These are phyloP conservation scores for Orbilia ellipsospora DNA, from an alignment of 2,329 filamentous ascomycete species.

Conservation along the genomic window DNA sequence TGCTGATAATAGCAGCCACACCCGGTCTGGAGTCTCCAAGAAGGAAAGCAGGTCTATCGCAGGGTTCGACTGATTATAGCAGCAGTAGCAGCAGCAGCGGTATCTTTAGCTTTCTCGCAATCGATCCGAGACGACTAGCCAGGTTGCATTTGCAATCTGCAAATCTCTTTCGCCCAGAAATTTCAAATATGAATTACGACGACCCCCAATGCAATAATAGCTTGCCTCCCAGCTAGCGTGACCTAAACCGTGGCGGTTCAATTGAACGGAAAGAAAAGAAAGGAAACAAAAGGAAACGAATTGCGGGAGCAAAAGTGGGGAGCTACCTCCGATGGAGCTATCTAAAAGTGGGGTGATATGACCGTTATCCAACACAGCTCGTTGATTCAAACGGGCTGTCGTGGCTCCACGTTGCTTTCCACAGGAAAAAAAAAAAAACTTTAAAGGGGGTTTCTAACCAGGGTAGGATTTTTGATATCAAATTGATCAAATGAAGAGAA, in stretches of 20 bases:
- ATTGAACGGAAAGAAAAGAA: conserved; percentile 12
- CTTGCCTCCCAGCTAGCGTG: conserved; percentile 16
- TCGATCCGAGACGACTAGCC: no score
- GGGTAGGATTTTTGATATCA: no score
- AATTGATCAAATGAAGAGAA: no score
- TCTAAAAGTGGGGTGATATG: conserved; percentile 48
- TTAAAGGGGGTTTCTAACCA: not conserved
- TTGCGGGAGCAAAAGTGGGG: conserved; percentile 45
- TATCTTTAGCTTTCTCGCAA: not conserved
- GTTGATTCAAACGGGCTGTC: not conserved
- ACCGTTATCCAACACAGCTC: conserved; percentile 46
- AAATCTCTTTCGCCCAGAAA: conserved; percentile 11
- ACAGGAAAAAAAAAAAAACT: conserved; percentile 3
- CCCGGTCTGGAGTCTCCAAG: conserved; percentile 9
- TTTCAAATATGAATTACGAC: not conserved
- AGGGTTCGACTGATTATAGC: not conserved
- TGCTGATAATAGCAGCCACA: conserved; percentile 48
- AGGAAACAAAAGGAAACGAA: conserved; percentile 8
- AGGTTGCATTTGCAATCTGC: not conserved
- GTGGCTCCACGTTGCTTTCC: conserved; percentile 48
- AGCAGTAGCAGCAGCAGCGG: not conserved
- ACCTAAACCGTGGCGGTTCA: conserved; percentile 27
- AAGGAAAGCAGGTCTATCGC: conserved; percentile 13
- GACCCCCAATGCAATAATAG: conserved; percentile 17
- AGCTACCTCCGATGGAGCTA: conserved; percentile 46